Evolutionary conservation across 2,329 filamentous ascomycete genomes (phyloP).

Genomic region (Talaromyces rugulosus): DNA sequence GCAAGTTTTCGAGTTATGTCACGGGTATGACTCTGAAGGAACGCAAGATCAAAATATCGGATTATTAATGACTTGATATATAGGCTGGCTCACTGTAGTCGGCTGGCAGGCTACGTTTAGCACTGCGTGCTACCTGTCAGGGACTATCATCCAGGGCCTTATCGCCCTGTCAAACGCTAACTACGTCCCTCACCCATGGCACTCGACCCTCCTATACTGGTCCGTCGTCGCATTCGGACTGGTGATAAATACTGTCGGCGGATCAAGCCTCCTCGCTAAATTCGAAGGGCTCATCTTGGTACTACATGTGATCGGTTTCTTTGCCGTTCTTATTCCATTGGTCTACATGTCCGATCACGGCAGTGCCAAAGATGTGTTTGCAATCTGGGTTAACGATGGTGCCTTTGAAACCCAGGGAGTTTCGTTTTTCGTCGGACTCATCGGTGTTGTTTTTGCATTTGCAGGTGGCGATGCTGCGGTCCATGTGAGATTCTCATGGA

Average conservation of each 20-base stretch:
- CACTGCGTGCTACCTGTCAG: conserved; percentile 25
- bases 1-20: conserved; percentile 11
- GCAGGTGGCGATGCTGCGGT: conserved; percentile 22
- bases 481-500: conserved; percentile 17
- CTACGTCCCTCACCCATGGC: conserved; percentile 24
- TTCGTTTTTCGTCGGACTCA: conserved; percentile 23
- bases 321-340: conserved; percentile 9
- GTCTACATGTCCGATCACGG: conserved; percentile 6
- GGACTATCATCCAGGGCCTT: conserved; percentile 28
- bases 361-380: conserved; percentile 20
- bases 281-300: conserved; percentile 7
- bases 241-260: conserved; percentile 46
- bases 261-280: conserved; percentile 1
- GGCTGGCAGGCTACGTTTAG: conserved; percentile 27
- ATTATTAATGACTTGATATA: background rate
- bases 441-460: conserved; percentile 20
- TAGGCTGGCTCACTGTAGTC: conserved; percentile 16
- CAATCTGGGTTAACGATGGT: conserved; percentile 19
- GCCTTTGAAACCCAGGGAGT: conserved; percentile 19
- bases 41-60: background rate
- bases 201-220: conserved; percentile 48
- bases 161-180: conserved; percentile 16
- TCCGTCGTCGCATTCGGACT: conserved; percentile 45
- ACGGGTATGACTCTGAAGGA: background rate
- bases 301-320: conserved; percentile 6